Evolutionary conservation across 1,284 basidiomycete species (phyloP).

Genomic region (Fomitopsis schrenkii): DNA sequence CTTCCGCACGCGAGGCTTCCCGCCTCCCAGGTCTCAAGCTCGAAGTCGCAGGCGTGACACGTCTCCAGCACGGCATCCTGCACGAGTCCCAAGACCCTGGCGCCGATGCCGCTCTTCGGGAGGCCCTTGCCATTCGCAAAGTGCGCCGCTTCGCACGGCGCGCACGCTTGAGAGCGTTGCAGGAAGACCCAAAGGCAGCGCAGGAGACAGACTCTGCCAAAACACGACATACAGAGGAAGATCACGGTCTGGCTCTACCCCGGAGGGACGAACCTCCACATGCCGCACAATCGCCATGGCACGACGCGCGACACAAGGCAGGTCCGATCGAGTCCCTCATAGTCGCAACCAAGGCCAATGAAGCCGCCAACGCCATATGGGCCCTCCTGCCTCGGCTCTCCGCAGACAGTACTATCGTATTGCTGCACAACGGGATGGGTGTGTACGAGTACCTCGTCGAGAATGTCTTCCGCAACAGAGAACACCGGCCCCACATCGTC

Average conservation of each 20-base stretch:
- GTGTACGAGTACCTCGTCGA: constrained; percentile 78
- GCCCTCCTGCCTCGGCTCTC: constrained; percentile 64
- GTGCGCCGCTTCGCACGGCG: no score
- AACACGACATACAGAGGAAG: not conserved
- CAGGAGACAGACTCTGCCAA: no score
- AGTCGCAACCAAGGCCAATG: constrained; percentile 78
- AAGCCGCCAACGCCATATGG: constrained; percentile 57
- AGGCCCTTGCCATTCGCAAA: not conserved
- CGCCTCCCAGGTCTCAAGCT: constrained; percentile 32
- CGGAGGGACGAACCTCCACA: not conserved
- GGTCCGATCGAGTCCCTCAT: constrained; percentile 66
- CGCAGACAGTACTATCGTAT: constrained; percentile 75
- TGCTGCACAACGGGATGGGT: constrained; percentile 92
- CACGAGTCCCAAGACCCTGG: constrained; percentile 11
- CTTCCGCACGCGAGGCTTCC: not conserved
- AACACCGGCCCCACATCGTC: constrained; percentile 80
- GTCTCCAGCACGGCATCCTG: constrained; percentile 38
- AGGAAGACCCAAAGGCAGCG: no score
- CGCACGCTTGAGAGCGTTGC: no score
- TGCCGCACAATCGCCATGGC: not conserved
- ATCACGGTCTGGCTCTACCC: not conserved
- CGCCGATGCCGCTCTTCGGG: not conserved
- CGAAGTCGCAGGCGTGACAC: constrained; percentile 42
- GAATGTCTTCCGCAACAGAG: constrained; percentile 70
- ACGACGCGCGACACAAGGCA: not conserved